These are phyloP conservation scores for Didymella pinodella DNA, from an alignment of 2,329 filamentous ascomycete species.

Conservation along the genomic window DNA sequence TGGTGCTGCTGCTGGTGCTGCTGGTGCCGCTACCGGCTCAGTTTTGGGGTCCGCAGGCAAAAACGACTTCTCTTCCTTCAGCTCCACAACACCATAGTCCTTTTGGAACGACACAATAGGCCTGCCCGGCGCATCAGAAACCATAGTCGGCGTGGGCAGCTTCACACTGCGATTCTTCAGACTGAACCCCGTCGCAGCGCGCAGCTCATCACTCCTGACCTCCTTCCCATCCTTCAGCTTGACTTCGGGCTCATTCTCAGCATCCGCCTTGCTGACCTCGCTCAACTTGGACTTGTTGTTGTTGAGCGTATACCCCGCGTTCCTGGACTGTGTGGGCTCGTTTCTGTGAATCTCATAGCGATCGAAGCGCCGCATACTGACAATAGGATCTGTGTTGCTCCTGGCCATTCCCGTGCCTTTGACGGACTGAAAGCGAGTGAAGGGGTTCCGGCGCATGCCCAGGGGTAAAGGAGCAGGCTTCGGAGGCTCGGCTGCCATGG, in stretches of 20 bases:
- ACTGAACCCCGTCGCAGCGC: slow-evolving; percentile 87
- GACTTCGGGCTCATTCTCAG: slow-evolving; percentile 45
- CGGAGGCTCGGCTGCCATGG: slow-evolving; percentile 42
- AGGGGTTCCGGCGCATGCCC: slow-evolving; percentile 68
- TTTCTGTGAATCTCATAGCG: slow-evolving; percentile 83
- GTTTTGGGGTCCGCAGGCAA: slow-evolving; percentile 9
- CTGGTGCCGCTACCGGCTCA: slow-evolving; percentile 1
- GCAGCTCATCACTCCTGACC: slow-evolving; percentile 85
- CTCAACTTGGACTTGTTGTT: slow-evolving; percentile 47
- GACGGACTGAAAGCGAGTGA: slow-evolving; percentile 67
- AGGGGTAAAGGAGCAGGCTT: slow-evolving; percentile 54
- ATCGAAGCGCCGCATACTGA: slow-evolving; percentile 54
- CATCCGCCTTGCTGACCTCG: slow-evolving; percentile 37
- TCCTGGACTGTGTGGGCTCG: slow-evolving; percentile 80
- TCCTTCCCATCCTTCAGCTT: slow-evolving; percentile 81
- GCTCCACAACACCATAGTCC: slow-evolving; percentile 79
- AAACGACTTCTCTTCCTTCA: slow-evolving; percentile 60
- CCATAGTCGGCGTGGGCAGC: slow-evolving; percentile 85
- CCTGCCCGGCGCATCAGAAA: slow-evolving; percentile 87
- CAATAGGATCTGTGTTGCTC: slow-evolving; percentile 56
- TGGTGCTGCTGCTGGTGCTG: slow-evolving; percentile 24
- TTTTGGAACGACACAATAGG: slow-evolving; percentile 97
- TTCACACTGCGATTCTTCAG: slow-evolving; percentile 86
- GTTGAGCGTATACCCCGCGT: slow-evolving; percentile 81
- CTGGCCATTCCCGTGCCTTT: slow-evolving; percentile 55